A percentile compares a stretch with the other conserved stretches of the same genome.
phyloP scores from a whole-genome alignment of 1,139 yeast species.

The Tardiomyces digboiensis region DNA sequence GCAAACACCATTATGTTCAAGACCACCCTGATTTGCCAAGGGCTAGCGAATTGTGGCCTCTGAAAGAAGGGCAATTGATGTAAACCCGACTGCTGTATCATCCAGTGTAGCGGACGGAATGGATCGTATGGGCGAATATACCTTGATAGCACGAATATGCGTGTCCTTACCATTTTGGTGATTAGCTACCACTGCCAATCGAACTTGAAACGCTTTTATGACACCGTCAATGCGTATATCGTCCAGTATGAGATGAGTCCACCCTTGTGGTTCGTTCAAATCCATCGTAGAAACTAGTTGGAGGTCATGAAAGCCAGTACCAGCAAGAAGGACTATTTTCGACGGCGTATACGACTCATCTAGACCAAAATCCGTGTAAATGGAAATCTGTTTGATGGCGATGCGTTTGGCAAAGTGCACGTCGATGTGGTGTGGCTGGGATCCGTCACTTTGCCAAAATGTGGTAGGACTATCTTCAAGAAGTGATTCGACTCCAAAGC shows the following conservation, averaged over 20 bases:
- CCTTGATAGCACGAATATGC: conserved; percentile 66
- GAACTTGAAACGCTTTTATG: conserved; percentile 63
- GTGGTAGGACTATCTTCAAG: conserved; percentile 66
- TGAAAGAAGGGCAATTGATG: conserved; percentile 24
- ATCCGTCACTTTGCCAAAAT: conserved; percentile 96
- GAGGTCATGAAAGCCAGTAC: conserved; percentile 80
- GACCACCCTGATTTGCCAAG: no score
- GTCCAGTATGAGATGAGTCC: conserved; percentile 70
- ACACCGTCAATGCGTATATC: conserved; percentile 42
- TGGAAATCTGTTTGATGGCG: conserved; percentile 54
- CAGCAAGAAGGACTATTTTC: conserved; percentile 60
- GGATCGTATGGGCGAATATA: conserved; percentile 34
- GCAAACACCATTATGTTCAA: no score
- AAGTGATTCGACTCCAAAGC: conserved; percentile 59
- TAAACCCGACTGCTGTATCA: conserved; percentile 22
- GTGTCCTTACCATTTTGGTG: conserved; percentile 98
- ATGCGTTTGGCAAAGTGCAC: conserved; percentile 78
- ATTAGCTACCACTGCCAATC: conserved; percentile 63
- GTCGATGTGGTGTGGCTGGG: conserved; percentile 80
- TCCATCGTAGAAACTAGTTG: conserved; percentile 61
- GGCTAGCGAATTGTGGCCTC: conserved; percentile 28
- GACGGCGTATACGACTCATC: conserved; percentile 96
- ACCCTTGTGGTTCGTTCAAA: conserved; percentile 70
- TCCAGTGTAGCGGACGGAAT: conserved; percentile 13
- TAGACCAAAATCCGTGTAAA: conserved; percentile 54